Conservation (phyloP, 371 early-diverging fungal species). For the Mucor racemosus region DNA sequence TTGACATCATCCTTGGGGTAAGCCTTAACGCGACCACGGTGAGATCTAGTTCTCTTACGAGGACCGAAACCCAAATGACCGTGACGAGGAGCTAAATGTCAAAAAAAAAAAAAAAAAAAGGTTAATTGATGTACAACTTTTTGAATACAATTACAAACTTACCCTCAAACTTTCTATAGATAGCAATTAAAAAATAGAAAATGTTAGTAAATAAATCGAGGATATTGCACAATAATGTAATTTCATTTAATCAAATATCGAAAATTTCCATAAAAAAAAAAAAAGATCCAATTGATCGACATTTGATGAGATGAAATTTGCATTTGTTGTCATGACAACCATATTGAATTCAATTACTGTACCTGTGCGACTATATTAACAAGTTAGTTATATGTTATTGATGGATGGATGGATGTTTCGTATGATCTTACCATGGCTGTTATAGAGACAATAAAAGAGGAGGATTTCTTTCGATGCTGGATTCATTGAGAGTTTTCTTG, state of each 20-base stretch:
- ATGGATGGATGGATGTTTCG: conserved; percentile 31
- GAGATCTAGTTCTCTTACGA: conserved; percentile 95
- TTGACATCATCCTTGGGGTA: conserved; percentile 98
- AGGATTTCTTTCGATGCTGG: conserved; percentile 7
- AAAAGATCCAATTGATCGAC: conserved; percentile 1
- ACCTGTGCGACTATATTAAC: conserved; percentile 32
- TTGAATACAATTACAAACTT: neutral
- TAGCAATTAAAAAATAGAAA: neutral
- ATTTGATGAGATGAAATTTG: neutral
- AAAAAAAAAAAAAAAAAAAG: conserved; percentile 8
- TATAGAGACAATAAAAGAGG: conserved; percentile 35
- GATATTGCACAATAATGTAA: neutral
- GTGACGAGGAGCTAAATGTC: conserved; percentile 82
- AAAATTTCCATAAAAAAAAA: neutral
- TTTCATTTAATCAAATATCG: neutral
- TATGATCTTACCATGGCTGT: conserved; percentile 26
- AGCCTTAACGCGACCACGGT: conserved; percentile 97
- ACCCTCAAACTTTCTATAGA: conserved; percentile 30
- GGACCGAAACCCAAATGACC: conserved; percentile 99
- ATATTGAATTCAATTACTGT: neutral
- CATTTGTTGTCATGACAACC: neutral
- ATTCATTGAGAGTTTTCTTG: conserved; percentile 7
- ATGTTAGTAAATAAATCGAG: conserved; percentile 10
- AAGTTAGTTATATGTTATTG: conserved; percentile 15
- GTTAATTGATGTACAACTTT: neutral